A percentile compares a stretch with the other conserved stretches of the same genome.
These are phyloP conservation scores for Enteropsectra breve DNA, from an alignment of 371 early-diverging fungal genomes.

Conservation along the genomic window DNA sequence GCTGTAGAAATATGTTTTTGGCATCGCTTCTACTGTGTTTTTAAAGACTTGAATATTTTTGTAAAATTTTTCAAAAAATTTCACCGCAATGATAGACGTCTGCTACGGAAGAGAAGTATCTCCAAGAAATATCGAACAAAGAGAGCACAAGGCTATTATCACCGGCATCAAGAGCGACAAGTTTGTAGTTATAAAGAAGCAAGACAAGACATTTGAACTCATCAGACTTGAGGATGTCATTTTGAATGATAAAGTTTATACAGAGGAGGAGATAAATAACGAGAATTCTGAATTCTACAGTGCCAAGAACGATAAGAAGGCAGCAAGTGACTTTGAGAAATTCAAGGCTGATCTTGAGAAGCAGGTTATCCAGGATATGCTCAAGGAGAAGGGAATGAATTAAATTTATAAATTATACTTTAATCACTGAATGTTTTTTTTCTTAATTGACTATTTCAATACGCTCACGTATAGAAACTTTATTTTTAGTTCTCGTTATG, in stretches of 20 bases:
- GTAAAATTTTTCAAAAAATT: conserved; percentile 11
- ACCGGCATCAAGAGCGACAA: conserved; percentile 41
- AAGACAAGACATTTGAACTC: conserved; percentile 24
- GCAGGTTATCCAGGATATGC: conserved; percentile 28
- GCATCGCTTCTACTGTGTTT: too few species aligned
- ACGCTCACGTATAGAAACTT: too few species aligned
- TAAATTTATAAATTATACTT: not conserved
- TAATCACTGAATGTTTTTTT: conserved; percentile 8
- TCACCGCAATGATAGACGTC: conserved; percentile 30
- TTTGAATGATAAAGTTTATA: conserved; percentile 30
- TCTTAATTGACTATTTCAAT: too few species aligned
- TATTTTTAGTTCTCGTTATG: too few species aligned
- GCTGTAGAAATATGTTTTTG: too few species aligned
- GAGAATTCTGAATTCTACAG: conserved; percentile 6
- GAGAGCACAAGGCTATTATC: conserved; percentile 33
- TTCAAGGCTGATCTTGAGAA: conserved; percentile 33
- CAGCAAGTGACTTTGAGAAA: conserved; percentile 42
- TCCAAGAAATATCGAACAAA: conserved; percentile 11
- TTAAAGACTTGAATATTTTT: not conserved
- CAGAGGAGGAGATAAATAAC: not conserved
- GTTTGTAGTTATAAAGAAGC: conserved; percentile 37
- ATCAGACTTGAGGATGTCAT: conserved; percentile 19
- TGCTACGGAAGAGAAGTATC: conserved; percentile 40
- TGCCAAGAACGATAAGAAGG: conserved; percentile 7
- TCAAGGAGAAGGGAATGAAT: conserved; percentile 11